Base-by-base conservation (phyloP, 2,329 filamentous ascomycete species). In the Sclerotinia spermophila region DNA sequence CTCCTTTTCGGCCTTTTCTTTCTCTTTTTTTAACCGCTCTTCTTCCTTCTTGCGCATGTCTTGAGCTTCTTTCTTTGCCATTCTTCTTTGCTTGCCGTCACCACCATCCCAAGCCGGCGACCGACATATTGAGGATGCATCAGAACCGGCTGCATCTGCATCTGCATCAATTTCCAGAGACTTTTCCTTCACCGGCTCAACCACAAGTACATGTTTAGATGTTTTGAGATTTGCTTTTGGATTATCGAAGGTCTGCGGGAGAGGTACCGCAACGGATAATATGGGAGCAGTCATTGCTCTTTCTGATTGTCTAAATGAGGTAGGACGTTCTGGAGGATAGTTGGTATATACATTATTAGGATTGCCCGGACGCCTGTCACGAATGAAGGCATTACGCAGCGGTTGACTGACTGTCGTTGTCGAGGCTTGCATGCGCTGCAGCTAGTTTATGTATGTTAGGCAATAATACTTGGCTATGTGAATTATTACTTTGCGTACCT, bases 91-190 rank as follows among this genome's bases (percentile, higher is more conserved):
- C 70, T 78, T 80, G 30, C 84, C 82, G 3, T 83, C 82, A 74
- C 86, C 86, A 33, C 85, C 84, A 73, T 88, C 86, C 87, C 87
- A 89, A 69, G 84, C 88, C 2, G 87, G 87, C 1, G 87, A 89
- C 69, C 88, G 86, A 72, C 87, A 90, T 68, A 89, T 86, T 0
- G 77, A 79, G 7, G 78, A 79, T n/a, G 68, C 68, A 51, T 77
- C 77, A 24, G 78, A 77, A 7, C 73, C 72, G 30, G 72, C 59
- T 13, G 74, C 74, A 35, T 73, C 56, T 15, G 73, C 73, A 35
- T 73, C 53, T 15, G 74, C 76, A 27, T 55, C 71, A 8, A 59
- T 60, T 35, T 68, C 71, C 35, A n/a, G 58, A 27, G 24, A 33
- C 44, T 21, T 42, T 15, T 56, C 42, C 21, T 53, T 64, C 10